Conservation (phyloP, 2,329 filamentous ascomycete genomes). For the Pleurostoma richardsiae region DNA sequence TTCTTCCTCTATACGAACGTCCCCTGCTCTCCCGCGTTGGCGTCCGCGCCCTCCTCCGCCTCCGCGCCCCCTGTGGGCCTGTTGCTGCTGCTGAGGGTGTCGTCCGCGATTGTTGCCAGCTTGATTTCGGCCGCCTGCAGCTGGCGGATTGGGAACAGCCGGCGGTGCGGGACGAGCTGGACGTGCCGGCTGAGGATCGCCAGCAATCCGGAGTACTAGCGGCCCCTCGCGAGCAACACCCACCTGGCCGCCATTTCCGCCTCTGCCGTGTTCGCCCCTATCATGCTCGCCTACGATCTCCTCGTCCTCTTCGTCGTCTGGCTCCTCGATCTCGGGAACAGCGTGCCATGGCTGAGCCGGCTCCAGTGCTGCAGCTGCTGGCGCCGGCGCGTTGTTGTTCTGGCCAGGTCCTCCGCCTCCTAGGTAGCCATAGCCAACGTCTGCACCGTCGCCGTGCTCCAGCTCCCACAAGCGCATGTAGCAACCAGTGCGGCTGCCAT, state of each 20-base stretch:
- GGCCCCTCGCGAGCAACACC: slow-evolving; percentile 51
- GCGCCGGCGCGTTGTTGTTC: no score
- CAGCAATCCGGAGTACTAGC: slow-evolving; percentile 49
- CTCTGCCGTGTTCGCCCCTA: no score
- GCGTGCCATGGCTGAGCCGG: slow-evolving; percentile 8
- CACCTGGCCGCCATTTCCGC: slow-evolving; percentile 22
- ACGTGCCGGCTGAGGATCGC: slow-evolving; percentile 22
- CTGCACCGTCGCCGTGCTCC: slow-evolving; percentile 69
- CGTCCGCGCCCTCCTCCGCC: slow-evolving; percentile 18
- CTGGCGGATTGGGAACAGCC: slow-evolving; percentile 1
- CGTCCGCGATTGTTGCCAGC: slow-evolving; percentile 8
- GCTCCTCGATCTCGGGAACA: slow-evolving; percentile 24
- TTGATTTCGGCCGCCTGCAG: slow-evolving; percentile 16
- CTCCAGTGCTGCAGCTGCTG: neutral
- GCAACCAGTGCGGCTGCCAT: slow-evolving; percentile 55
- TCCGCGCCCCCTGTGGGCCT: slow-evolving; percentile 6
- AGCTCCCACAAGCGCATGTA: slow-evolving; percentile 88
- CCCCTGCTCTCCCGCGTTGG: no score
- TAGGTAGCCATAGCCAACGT: slow-evolving; percentile 39
- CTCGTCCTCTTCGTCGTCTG: slow-evolving; percentile 22
- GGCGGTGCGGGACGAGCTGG: slow-evolving; percentile 13
- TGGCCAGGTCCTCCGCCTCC: slow-evolving; percentile 22
- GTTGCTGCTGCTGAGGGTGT: slow-evolving; percentile 8
- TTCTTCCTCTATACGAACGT: no score
- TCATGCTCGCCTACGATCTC: slow-evolving; percentile 15